A percentile compares a stretch with the other conserved stretches of the same genome.
Evolutionary conservation across 495 filamentous ascomycete genomes (phyloP).

Genomic region (Xylaria nigripes): DNA sequence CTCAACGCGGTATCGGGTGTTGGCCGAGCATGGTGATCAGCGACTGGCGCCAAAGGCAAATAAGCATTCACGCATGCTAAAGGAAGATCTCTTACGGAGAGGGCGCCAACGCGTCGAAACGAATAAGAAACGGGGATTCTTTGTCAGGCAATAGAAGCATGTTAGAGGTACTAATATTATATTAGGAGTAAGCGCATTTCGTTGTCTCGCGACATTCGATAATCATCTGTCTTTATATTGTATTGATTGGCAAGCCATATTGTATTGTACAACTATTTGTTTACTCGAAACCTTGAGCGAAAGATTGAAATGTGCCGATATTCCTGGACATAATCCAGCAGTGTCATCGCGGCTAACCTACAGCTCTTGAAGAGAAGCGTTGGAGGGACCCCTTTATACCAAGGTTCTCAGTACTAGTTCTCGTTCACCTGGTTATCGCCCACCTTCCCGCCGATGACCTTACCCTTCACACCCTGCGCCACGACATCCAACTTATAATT

Average conservation of each 20-base stretch:
- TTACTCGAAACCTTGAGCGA: not conserved
- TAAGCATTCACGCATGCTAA: slow-evolving; percentile 24
- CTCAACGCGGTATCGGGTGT: slow-evolving; percentile 36
- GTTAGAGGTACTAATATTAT: too few species aligned
- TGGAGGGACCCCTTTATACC: not conserved
- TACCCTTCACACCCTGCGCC: not conserved
- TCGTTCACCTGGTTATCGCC: not conserved
- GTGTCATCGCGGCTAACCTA: too few species aligned
- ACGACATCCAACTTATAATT: slow-evolving; percentile 38
- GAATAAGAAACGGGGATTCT: slow-evolving; percentile 30
- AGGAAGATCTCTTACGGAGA: slow-evolving; percentile 32
- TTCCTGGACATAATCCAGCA: not conserved
- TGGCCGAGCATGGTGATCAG: slow-evolving; percentile 22
- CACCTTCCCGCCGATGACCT: slow-evolving; percentile 2
- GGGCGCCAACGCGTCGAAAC: slow-evolving; percentile 14
- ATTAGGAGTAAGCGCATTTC: too few species aligned
- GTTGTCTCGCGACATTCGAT: too few species aligned
- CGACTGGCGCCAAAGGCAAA: slow-evolving; percentile 34
- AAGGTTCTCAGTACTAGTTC: not conserved
- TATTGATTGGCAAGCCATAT: not conserved
- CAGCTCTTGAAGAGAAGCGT: not conserved
- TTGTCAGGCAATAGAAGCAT: slow-evolving; percentile 27
- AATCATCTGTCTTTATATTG: too few species aligned
- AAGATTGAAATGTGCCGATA: not conserved
- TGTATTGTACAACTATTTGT: not conserved